Evolutionary conservation across 148 eudicot genomes (phyloP), one percentile per base, ranked within the genome.

Genomic region (Rhododendron henanense): DNA sequence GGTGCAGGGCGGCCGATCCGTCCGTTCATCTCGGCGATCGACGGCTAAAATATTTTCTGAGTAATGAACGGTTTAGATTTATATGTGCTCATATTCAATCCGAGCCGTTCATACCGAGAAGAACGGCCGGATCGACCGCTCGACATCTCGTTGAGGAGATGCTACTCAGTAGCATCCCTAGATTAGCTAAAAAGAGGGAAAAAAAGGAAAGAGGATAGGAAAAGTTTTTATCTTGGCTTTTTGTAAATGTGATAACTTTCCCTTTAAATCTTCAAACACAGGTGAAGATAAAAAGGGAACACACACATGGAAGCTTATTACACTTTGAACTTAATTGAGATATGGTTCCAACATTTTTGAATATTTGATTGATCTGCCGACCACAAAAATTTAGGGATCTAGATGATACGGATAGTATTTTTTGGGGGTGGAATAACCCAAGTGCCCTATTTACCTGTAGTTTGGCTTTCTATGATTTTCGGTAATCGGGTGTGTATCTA

Each of bases 331-430:
- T 23, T 35, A 31, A 31, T 31, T 31, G 2, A 82, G 75, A 59
- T 63, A 82, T 39, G 45, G 31, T 82, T 61, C 75, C 75, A 11
- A 53, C 11, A n/a, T 10, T 11, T 47, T 23, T 28, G 50, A 21
- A 47, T 82, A 18, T 41, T 41, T 13, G 73, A 37, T 82, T 41
- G 84, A 82, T 82, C 10, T 82, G 77, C 77, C 84, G 76, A 61
- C 75, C n/a, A 11, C 35, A 25, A n/a, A 81, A 41, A n/a, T 82
- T 48, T 82, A 63, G 55, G 76, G 84, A 82, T 82, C 23, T 65
- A 21, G 57, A 83, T 65, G 74, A 37, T 63, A 63, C 67, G 9
- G 67, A 61, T 21, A 19, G n/a, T 61, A 61, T 21, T 25, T 65
- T n/a, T 65, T 25, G 0, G 1, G 45, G 25, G 11, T 18, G 73